phyloP scores from a whole-genome alignment of 352 stramenopile genomes.

The Blastocystis sp. region DNA sequence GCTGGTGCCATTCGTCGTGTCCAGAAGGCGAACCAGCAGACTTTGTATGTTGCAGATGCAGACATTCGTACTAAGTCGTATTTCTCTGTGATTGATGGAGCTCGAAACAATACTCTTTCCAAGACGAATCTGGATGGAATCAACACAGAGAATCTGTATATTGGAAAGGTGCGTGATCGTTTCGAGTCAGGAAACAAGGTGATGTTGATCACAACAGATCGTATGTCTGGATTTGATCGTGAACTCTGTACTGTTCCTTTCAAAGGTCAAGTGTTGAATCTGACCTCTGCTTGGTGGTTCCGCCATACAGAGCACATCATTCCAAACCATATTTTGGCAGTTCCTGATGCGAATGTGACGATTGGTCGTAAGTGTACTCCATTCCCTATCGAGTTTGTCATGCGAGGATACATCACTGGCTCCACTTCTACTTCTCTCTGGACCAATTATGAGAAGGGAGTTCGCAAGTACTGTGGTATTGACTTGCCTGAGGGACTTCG shows the following conservation, averaged over 20 bases:
- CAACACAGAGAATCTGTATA: conserved; percentile 55
- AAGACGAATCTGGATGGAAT: conserved; percentile 45
- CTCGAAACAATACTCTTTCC: conserved; percentile 40
- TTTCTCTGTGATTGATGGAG: conserved; percentile 25
- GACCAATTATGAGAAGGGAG: conserved; percentile 99
- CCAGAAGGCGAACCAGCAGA: conserved; percentile 57
- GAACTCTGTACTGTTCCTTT: conserved; percentile 86
- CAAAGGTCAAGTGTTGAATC: conserved; percentile 92
- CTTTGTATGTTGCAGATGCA: conserved; percentile 49
- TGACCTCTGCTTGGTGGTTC: conserved; percentile 88
- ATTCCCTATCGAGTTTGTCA: conserved; percentile 97
- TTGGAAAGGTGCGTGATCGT: conserved; percentile 76
- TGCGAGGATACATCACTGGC: conserved; percentile 85
- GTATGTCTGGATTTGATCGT: conserved; percentile 94
- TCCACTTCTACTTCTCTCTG: conserved; percentile 95
- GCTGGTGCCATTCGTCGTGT: background rate
- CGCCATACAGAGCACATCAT: conserved; percentile 85
- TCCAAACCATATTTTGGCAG: conserved; percentile 87
- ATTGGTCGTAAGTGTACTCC: conserved; percentile 86
- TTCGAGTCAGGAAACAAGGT: conserved; percentile 79
- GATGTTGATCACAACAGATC: conserved; percentile 92
- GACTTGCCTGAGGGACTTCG: conserved; percentile 81
- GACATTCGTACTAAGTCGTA: conserved; percentile 62
- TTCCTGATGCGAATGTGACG: conserved; percentile 86
- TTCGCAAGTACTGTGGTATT: conserved; percentile 95